phyloP scores from a whole-genome alignment of 169 alveolate genomes.

The Plasmodium blacklocki region DNA sequence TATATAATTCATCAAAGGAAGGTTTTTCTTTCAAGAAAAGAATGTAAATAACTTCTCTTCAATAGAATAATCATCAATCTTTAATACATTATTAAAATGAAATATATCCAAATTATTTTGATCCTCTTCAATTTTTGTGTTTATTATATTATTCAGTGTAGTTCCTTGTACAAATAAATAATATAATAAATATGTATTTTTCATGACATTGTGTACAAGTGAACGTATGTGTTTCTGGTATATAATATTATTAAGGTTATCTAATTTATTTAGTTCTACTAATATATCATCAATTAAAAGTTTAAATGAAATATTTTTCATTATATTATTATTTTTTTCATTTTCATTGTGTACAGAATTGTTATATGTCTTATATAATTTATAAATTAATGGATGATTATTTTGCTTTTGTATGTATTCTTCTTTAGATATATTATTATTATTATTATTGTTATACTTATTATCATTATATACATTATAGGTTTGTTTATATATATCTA shows the following conservation, averaged over 20 bases:
- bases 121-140: conserved; percentile 14
- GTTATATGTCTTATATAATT: too few species aligned
- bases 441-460: conserved; percentile 5
- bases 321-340: conserved; percentile 11
- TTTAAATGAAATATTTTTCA: conserved; percentile 12
- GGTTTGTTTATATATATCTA: conserved; percentile 52
- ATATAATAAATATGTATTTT: conserved; percentile 60
- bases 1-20: too few species aligned
- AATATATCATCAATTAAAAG: conserved; percentile 57
- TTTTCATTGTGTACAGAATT: background rate
- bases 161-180: conserved; percentile 58
- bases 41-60: conserved; percentile 52
- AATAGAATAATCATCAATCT: conserved; percentile 34
- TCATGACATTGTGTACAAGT: conserved; percentile 20
- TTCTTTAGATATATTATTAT: too few species aligned
- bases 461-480: conserved; percentile 66
- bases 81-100: conserved; percentile 51
- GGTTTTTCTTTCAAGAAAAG: background rate
- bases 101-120: conserved; percentile 40
- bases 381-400: too few species aligned
- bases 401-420: too few species aligned
- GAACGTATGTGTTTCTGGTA: conserved; percentile 72
- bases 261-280: conserved; percentile 53
- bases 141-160: conserved; percentile 33
- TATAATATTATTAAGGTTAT: conserved; percentile 61